Percentiles rank a stretch among this genome's conserved stretches.
Conservation (phyloP, 495 filamentous ascomycete species). For the Hyphodiscus hymeniophilus region DNA sequence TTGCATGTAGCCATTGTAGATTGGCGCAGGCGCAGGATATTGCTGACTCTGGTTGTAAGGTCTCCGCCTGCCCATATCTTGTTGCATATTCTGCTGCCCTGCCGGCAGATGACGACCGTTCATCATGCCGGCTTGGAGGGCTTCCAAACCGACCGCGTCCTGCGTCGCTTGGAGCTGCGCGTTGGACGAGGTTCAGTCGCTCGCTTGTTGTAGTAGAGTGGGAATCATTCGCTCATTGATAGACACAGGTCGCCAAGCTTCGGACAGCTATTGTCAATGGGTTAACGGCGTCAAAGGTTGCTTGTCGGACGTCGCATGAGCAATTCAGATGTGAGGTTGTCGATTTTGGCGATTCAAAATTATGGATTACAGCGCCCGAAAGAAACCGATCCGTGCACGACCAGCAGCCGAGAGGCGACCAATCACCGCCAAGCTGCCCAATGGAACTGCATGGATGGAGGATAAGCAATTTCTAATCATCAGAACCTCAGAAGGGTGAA, state of each 20-base stretch:
- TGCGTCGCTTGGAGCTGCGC: constrained; percentile 7
- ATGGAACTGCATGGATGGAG: too few relatives aligned
- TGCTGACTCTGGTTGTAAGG: constrained; percentile 29
- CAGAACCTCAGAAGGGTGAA: too few relatives aligned
- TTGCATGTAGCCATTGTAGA: constrained; percentile 30
- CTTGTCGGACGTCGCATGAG: constrained; percentile 3
- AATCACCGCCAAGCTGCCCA: too few relatives aligned
- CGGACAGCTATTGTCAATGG: too few relatives aligned
- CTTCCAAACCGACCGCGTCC: constrained; percentile 19
- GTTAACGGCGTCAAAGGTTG: too few relatives aligned
- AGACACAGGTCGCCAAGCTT: too few relatives aligned
- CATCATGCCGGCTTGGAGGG: constrained; percentile 53
- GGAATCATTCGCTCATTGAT: constrained; percentile 9
- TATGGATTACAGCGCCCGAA: too few relatives aligned
- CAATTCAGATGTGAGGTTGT: background rate
- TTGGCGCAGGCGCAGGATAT: constrained; percentile 13
- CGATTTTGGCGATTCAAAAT: background rate
- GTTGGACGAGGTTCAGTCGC: background rate
- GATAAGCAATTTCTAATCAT: too few relatives aligned
- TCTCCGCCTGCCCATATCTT: constrained; percentile 35
- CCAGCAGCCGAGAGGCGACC: too few relatives aligned
- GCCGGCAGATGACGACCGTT: constrained; percentile 56
- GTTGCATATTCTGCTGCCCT: constrained; percentile 49
- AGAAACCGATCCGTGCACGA: too few relatives aligned
- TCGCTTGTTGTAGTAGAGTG: constrained; percentile 11